Conservation (phyloP, 2,329 filamentous ascomycete genomes). For the Phyllosticta citrichinensis region DNA sequence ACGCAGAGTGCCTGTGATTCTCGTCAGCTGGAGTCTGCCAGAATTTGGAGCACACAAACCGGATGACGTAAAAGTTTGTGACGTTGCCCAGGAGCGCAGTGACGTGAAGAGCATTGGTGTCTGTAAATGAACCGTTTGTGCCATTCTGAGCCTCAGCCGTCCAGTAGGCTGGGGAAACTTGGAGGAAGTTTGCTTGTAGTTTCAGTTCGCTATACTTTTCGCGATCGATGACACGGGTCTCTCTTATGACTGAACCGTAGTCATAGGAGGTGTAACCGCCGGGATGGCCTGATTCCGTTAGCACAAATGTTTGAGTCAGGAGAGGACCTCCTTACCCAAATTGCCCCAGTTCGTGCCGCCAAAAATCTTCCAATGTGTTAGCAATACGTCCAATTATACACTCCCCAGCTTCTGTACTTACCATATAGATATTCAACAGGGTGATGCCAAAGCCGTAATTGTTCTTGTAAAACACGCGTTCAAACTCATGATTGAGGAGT, state of each 20-base stretch:
- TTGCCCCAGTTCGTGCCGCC: constrained; percentile 80
- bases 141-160: constrained; percentile 32
- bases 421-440: constrained; percentile 69
- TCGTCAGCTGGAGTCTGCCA: background rate
- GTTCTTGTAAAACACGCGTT: constrained; percentile 73
- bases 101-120: constrained; percentile 42
- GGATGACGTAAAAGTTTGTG: constrained; percentile 55
- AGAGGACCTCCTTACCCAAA: constrained; percentile 34
- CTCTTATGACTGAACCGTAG: constrained; percentile 54
- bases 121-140: constrained; percentile 20
- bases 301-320: background rate
- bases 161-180: constrained; percentile 61
- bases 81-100: constrained; percentile 48
- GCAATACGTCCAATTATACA: background rate
- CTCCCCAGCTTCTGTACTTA: constrained; percentile 19
- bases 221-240: constrained; percentile 56
- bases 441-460: constrained; percentile 55
- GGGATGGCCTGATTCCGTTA: constrained; percentile 42
- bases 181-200: constrained; percentile 63
- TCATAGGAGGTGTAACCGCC: constrained; percentile 49
- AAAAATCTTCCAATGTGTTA: constrained; percentile 40
- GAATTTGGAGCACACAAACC: constrained; percentile 6
- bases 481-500: constrained; percentile 63
- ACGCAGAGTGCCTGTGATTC: constrained; percentile 48
- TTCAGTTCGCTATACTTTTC: constrained; percentile 77